These are phyloP conservation scores for Teratosphaeria zuluensis DNA, from an alignment of 2,329 filamentous ascomycete genomes.

Conservation along the genomic window DNA sequence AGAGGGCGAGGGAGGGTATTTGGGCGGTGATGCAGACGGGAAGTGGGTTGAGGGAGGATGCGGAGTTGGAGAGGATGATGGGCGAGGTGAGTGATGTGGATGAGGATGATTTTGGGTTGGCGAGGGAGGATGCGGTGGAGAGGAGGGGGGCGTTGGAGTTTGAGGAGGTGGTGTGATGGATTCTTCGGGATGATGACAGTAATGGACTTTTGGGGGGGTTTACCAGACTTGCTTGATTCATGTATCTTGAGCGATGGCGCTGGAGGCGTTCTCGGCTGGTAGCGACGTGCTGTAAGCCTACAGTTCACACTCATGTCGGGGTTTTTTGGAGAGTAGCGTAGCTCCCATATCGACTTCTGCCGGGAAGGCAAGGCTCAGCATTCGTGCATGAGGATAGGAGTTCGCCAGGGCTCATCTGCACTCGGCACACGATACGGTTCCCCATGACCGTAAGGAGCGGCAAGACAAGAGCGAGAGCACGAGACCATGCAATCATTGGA, in stretches of 20 bases:
- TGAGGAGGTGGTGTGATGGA: conserved; percentile 11
- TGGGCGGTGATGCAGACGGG: conserved; percentile 58
- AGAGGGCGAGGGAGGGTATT: conserved; percentile 79
- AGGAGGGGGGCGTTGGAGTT: conserved; percentile 39
- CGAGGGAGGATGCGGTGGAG: conserved; percentile 62
- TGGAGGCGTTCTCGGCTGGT: background rate
- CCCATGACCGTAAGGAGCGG: too few species aligned
- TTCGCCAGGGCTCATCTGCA: too few species aligned
- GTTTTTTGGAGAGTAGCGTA: too few species aligned
- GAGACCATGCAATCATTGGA: too few species aligned
- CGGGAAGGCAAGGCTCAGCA: background rate
- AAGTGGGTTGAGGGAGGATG: conserved; percentile 47
- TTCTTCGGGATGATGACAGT: background rate
- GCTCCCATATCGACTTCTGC: background rate
- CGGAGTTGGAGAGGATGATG: conserved; percentile 74
- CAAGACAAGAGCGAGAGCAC: too few species aligned
- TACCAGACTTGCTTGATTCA: background rate
- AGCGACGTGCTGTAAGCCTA: too few species aligned
- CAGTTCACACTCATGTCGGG: too few species aligned
- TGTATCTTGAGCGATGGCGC: background rate
- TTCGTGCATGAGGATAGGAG: too few species aligned
- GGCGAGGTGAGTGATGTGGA: conserved; percentile 79
- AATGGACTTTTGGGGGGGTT: too few species aligned
- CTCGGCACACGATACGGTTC: too few species aligned
- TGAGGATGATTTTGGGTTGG: conserved; percentile 72